Base-by-base conservation (phyloP, 2,329 filamentous ascomycete species). In the Trichoderma sp. region DNA sequence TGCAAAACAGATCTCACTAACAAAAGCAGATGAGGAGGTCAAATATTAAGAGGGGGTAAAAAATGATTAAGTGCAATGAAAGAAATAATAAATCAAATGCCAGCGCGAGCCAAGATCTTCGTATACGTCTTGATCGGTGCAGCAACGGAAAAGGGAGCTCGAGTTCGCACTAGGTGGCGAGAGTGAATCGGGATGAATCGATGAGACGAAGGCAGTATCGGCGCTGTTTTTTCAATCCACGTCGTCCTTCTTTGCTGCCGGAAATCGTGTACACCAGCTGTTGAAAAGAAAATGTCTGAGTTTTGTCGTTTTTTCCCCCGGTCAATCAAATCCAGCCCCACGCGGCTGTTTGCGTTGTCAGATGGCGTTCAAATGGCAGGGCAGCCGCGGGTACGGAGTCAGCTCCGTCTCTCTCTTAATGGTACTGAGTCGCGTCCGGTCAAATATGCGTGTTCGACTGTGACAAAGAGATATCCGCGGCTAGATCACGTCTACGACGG, bases 191-290 rank as follows among this genome's bases (percentile, higher is more conserved):
- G 26, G 32, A 32, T 32, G 32, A 30, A 36, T 36, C 14, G 36
- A 43, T 24, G 26, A 43, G 3, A 21, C 30, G 9, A 56, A n/a
- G 24, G 51, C 12, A 26, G 24, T 24, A 36, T 12, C n/a, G 18
- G 34, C 53, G 8, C 28, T 28, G n/a, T 21, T 15, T 26, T 21
- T 5, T 32, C 26, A 32, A 28, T 39, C 28, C 11, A 34, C 32
- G 39, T 8, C 36, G 26, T 24, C 12, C 24, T 11, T 60, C 12
- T 47, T 51, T n/a, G 39, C 43, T 15, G 66, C 57, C 57, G n/a
- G 66, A 69, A 61, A 51, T 51, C 21, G 66, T 61, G 7, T 62
- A 51, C 66, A 70, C 56, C 39, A 53, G 30, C 57, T 3, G 56
- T n/a, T 53, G 1, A 32, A 34, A 8, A 18, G 26, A 3, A 12